Conservation (phyloP, 2,329 filamentous ascomycete genomes). For the Ophiostoma montium region DNA sequence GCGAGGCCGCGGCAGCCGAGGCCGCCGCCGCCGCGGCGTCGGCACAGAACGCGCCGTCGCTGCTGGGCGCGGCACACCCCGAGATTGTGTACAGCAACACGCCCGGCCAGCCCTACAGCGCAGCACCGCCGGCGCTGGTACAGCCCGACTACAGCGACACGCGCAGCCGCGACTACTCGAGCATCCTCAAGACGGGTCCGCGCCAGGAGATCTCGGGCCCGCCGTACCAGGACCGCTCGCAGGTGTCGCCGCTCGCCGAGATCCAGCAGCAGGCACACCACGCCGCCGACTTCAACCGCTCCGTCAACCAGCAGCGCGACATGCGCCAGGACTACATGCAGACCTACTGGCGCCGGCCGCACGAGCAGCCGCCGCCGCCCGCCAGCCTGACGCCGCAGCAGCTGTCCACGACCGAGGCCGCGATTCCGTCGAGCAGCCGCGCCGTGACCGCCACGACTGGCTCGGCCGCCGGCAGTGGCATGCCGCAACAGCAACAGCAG, state of each 20-base stretch:
- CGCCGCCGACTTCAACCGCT: conserved; percentile 81
- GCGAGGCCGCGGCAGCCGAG: conserved; percentile 66
- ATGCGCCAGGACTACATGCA: conserved; percentile 70
- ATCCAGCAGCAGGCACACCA: conserved; percentile 77
- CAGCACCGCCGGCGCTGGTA: conserved; percentile 46
- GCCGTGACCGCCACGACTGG: conserved; percentile 19
- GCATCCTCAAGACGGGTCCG: conserved; percentile 61
- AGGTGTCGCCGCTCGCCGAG: conserved; percentile 61
- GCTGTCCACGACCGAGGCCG: conserved; percentile 28
- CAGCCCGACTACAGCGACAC: conserved; percentile 65
- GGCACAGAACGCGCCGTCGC: conserved; percentile 43
- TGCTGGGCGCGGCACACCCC: conserved; percentile 56
- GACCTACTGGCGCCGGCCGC: conserved; percentile 67
- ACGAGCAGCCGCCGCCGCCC: conserved; percentile 51
- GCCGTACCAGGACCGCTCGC: conserved; percentile 75
- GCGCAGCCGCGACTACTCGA: conserved; percentile 67
- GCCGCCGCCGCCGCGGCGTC: conserved; percentile 54
- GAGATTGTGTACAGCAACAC: conserved; percentile 82
- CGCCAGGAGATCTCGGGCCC: conserved; percentile 81
- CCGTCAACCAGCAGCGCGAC: conserved; percentile 63
- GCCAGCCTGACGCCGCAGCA: conserved; percentile 35
- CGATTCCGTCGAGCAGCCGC: conserved; percentile 35
- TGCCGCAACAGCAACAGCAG: conserved; percentile 46
- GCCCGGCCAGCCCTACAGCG: conserved; percentile 32
- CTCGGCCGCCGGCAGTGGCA: conserved; percentile 21